Percentiles rank a stretch among this genome's conserved stretches.
phyloP scores from a whole-genome alignment of 495 filamentous ascomycete genomes.

The Hypomontagnella submonticulosa region DNA sequence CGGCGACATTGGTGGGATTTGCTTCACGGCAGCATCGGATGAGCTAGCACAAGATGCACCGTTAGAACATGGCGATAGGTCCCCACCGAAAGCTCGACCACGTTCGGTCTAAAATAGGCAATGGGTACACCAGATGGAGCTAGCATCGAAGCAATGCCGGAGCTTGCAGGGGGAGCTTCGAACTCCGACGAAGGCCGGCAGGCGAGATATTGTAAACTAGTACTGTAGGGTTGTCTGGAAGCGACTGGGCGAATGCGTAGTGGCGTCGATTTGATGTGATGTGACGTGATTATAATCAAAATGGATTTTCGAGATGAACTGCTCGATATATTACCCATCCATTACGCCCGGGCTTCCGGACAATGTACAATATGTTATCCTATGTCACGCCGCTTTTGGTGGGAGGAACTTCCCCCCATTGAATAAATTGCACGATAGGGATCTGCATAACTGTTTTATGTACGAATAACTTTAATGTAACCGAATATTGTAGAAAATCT shows the following conservation, averaged over 20 bases:
- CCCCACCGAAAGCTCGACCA: constrained; percentile 39
- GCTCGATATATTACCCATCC: constrained; percentile 32
- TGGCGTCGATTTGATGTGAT: constrained; percentile 43
- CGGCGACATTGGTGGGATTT: constrained; percentile 23
- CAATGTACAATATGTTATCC: too few relatives aligned
- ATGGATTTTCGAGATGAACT: constrained; percentile 2
- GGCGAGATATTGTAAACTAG: constrained; percentile 2
- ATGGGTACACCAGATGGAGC: constrained; percentile 24
- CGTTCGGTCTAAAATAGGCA: constrained; percentile 33
- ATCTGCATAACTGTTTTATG: too few relatives aligned
- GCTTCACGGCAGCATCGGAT: constrained; percentile 43
- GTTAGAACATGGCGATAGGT: constrained; percentile 25
- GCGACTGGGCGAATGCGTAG: constrained; percentile 31
- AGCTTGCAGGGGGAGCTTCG: constrained; percentile 36
- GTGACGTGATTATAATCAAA: constrained; percentile 39
- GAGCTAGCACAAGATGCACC: constrained; percentile 34
- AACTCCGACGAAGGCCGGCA: constrained; percentile 39
- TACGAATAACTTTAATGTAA: too few relatives aligned
- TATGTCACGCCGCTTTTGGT: too few relatives aligned
- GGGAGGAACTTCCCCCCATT: too few relatives aligned
- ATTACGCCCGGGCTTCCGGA: too few relatives aligned
- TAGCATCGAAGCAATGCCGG: constrained; percentile 41
- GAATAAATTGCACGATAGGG: too few relatives aligned
- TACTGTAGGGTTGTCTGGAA: background rate
- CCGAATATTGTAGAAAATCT: too few relatives aligned